A percentile compares a stretch with the other conserved stretches of the same genome.
Conservation (phyloP, 2,329 filamentous ascomycete genomes). For the Tolypocladium cylindrosporum region DNA sequence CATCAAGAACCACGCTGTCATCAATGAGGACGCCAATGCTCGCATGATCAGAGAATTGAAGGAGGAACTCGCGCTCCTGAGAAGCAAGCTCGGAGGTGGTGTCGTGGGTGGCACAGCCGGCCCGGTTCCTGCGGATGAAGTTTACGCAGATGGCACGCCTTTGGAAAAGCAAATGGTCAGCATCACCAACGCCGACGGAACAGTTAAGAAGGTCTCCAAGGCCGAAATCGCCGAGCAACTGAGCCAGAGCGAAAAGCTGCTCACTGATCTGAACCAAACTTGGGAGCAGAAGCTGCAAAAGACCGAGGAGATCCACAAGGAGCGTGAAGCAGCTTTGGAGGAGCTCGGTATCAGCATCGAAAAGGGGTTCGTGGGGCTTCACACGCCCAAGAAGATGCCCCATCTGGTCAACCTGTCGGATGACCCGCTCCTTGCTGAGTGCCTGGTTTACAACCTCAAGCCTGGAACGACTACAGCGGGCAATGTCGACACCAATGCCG, state of each 20-base stretch:
- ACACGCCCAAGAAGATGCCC: slow-evolving; percentile 97
- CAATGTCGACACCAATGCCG: slow-evolving; percentile 76
- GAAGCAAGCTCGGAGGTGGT: slow-evolving; percentile 70
- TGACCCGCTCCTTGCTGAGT: slow-evolving; percentile 86
- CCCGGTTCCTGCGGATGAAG: slow-evolving; percentile 56
- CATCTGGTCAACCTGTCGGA: slow-evolving; percentile 98
- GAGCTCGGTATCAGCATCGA: slow-evolving; percentile 98
- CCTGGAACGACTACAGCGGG: slow-evolving; percentile 90
- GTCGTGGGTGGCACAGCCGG: slow-evolving; percentile 34
- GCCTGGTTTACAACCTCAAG: slow-evolving; percentile 95
- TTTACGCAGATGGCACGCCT: slow-evolving; percentile 87
- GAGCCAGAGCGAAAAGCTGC: slow-evolving; percentile 90
- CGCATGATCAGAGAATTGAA: slow-evolving; percentile 98
- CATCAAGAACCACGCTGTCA: slow-evolving; percentile 99
- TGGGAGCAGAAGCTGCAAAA: slow-evolving; percentile 96
- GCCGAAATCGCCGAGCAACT: slow-evolving; percentile 96
- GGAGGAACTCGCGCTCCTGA: slow-evolving; percentile 77
- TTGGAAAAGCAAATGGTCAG: slow-evolving; percentile 94
- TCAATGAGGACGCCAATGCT: slow-evolving; percentile 98
- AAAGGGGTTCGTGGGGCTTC: slow-evolving; percentile 91
- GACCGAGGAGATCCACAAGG: slow-evolving; percentile 95
- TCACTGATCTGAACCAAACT: slow-evolving; percentile 92
- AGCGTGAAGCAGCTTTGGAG: slow-evolving; percentile 87
- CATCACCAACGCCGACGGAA: slow-evolving; percentile 77
- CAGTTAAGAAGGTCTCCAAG: slow-evolving; percentile 91